Conservation (phyloP, 2,329 filamentous ascomycete species). For the Aspergillus flavus region DNA sequence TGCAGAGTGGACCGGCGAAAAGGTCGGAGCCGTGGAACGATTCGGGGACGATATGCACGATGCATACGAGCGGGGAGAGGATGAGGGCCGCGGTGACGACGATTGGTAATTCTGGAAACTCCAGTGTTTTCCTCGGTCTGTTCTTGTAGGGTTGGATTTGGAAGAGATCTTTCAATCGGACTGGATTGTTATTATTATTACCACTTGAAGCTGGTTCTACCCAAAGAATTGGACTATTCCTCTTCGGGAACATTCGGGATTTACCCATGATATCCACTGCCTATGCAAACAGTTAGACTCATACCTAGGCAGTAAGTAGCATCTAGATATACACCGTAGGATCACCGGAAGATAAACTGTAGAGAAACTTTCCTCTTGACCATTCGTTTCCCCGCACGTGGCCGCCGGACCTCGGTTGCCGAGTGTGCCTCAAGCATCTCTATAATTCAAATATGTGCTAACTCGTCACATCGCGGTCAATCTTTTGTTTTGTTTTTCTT, state of each 20-base stretch:
- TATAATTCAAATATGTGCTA: not conserved
- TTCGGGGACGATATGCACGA: conserved; percentile 47
- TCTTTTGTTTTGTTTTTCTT: not conserved
- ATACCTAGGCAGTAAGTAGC: no score
- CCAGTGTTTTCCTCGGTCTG: not conserved
- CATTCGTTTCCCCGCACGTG: conserved; percentile 22
- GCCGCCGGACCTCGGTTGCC: conserved; percentile 28
- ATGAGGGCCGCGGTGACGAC: conserved; percentile 28
- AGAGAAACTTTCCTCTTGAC: not conserved
- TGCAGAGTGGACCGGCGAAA: conserved; percentile 43
- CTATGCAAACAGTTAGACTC: no score
- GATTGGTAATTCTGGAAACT: conserved; percentile 9
- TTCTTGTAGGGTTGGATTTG: not conserved
- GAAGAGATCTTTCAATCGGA: not conserved
- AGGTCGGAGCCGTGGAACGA: conserved; percentile 47
- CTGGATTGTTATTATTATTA: not conserved
- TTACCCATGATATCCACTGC: no score
- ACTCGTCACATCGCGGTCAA: not conserved
- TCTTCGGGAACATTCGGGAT: not conserved
- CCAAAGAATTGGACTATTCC: not conserved
- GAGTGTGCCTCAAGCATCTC: not conserved
- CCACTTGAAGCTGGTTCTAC: not conserved
- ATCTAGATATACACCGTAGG: not conserved
- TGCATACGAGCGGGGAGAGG: conserved; percentile 48
- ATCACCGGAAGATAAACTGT: not conserved